phyloP scores from a whole-genome alignment of 1,284 basidiomycete genomes.

The Moniliella sp. region DNA sequence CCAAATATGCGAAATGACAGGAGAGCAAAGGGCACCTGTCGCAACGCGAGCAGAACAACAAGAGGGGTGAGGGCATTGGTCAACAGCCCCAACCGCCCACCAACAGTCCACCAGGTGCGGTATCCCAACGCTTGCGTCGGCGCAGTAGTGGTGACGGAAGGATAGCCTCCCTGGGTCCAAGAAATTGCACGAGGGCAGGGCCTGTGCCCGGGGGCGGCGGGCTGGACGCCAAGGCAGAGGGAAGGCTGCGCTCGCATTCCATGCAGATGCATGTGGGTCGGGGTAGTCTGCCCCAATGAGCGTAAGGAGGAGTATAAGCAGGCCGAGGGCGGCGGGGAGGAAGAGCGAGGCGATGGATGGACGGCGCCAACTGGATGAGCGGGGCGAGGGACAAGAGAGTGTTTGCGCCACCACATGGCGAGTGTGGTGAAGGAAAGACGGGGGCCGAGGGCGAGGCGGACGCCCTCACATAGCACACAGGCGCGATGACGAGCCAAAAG shows the following conservation, averaged over 20 bases:
- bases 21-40: slow-evolving; percentile 57
- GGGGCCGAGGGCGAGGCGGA: too few species aligned
- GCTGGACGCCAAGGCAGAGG: background rate
- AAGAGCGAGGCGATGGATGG: slow-evolving; percentile 14
- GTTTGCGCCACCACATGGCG: too few species aligned
- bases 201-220: background rate
- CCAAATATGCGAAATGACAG: slow-evolving; percentile 49
- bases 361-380: too few species aligned
- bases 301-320: slow-evolving; percentile 22
- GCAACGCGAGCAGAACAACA: slow-evolving; percentile 54
- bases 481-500: too few species aligned
- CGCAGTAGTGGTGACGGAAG: slow-evolving; percentile 11
- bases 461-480: too few species aligned
- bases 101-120: slow-evolving; percentile 58
- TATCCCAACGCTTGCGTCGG: slow-evolving; percentile 45
- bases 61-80: slow-evolving; percentile 58
- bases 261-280: slow-evolving; percentile 38
- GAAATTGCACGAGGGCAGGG: slow-evolving; percentile 8
- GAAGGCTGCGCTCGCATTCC: slow-evolving; percentile 9
- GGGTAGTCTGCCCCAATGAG: slow-evolving; percentile 56
- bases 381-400: too few species aligned
- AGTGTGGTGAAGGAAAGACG: too few species aligned
- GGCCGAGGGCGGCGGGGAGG: slow-evolving; percentile 15
- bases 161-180: slow-evolving; percentile 21
- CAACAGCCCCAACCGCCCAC: slow-evolving; percentile 51